Conservation (phyloP, 805 yeast species). For the Wickerhamiella azyma region DNA sequence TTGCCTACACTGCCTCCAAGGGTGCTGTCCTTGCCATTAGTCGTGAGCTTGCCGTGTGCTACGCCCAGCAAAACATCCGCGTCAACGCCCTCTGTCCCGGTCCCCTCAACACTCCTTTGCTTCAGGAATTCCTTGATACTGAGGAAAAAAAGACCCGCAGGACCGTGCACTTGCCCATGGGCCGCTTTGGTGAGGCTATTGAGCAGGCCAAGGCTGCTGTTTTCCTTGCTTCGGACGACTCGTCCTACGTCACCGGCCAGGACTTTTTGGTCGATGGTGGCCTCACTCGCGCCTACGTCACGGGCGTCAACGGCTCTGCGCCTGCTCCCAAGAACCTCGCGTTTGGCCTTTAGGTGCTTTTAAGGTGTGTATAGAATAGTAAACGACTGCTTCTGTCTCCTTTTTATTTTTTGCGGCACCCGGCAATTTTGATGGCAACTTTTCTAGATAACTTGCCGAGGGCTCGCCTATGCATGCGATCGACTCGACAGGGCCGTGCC, state of each 20-base stretch:
- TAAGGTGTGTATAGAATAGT: too few species aligned
- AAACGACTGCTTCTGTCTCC: too few species aligned
- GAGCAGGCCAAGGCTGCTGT: conserved; percentile 49
- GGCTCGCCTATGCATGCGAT: too few species aligned
- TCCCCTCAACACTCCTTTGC: conserved; percentile 47
- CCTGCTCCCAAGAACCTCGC: conserved; percentile 20
- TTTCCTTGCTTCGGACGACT: conserved; percentile 39
- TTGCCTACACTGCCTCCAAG: conserved; percentile 29
- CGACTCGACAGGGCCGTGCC: too few species aligned
- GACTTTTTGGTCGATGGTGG: conserved; percentile 50
- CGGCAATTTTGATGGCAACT: too few species aligned
- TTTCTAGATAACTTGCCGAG: too few species aligned
- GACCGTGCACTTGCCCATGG: conserved; percentile 34
- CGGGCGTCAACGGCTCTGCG: conserved; percentile 19
- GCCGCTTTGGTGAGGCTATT: conserved; percentile 52
- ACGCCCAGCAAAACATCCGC: conserved; percentile 42
- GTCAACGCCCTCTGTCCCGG: conserved; percentile 49
- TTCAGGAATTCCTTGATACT: conserved; percentile 39
- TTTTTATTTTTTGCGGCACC: too few species aligned
- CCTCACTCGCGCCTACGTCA: conserved; percentile 24
- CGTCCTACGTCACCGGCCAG: conserved; percentile 46
- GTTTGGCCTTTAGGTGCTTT: conserved; percentile 21
- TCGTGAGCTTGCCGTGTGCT: conserved; percentile 39
- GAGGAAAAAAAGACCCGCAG: conserved; percentile 37
- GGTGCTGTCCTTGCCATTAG: conserved; percentile 29